Evolutionary conservation across 192 early-diverging fungal species (phyloP).

Genomic region (Mortierella alpina): DNA sequence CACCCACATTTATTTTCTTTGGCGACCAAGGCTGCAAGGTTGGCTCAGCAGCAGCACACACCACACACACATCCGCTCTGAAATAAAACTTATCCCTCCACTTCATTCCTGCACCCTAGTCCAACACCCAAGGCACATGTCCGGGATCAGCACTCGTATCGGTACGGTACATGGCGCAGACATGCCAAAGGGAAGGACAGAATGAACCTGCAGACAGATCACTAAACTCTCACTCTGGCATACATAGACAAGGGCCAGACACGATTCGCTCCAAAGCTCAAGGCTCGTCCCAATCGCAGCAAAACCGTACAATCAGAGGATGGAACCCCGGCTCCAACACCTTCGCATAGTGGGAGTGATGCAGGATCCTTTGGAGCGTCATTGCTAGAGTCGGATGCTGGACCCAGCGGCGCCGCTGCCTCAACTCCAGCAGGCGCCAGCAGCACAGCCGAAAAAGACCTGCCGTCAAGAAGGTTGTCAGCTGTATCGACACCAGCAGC

Average conservation of each 20-base stretch:
- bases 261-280: constrained; percentile 44
- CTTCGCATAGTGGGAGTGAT: constrained; percentile 15
- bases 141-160: constrained; percentile 51
- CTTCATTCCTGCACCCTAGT: not conserved
- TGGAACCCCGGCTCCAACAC: constrained; percentile 32
- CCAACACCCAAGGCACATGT: constrained; percentile 14
- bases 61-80: not conserved
- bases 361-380: constrained; percentile 29
- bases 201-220: not conserved
- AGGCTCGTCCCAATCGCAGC: constrained; percentile 36
- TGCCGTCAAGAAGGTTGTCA: constrained; percentile 8
- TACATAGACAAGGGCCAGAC: constrained; percentile 43
- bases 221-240: not conserved
- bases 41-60: not conserved
- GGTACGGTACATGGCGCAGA: constrained; percentile 1
- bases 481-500: not conserved
- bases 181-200: not conserved
- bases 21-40: not conserved
- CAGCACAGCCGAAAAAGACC: not conserved
- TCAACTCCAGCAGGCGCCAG: not conserved
- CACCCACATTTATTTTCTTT: constrained; percentile 1
- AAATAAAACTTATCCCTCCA: not conserved
- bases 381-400: constrained; percentile 15
- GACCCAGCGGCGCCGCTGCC: not conserved
- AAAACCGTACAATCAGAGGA: constrained; percentile 34